Evolutionary conservation across 345 rosid genomes (phyloP).

Genomic region (Hirschfeldia incana): DNA sequence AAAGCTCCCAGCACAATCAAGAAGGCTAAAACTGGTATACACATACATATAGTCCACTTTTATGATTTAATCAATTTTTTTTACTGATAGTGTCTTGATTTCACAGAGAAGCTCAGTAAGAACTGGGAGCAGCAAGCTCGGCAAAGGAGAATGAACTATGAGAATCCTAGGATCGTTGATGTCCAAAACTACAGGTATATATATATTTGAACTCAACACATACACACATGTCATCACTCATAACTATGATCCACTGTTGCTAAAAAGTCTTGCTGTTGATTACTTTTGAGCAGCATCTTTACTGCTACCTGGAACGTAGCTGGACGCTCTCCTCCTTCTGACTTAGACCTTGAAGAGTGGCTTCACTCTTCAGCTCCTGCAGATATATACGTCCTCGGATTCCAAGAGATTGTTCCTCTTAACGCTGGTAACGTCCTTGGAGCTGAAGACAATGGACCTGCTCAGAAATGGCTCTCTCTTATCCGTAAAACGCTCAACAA

Average conservation of each 20-base stretch:
- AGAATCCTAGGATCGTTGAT: constrained; percentile 91
- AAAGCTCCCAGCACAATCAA: constrained; percentile 74
- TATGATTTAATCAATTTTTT: background rate
- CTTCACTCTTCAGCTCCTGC: constrained; percentile 94
- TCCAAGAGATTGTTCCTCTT: constrained; percentile 98
- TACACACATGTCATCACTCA: background rate
- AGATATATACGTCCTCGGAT: constrained; percentile 91
- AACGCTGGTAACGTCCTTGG: constrained; percentile 96
- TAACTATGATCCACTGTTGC: background rate
- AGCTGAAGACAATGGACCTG: constrained; percentile 98
- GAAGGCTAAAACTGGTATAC: constrained; percentile 80
- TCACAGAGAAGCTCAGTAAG: constrained; percentile 75
- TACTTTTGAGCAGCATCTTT: constrained; percentile 68
- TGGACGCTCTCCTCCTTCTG: constrained; percentile 85
- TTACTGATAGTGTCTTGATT: background rate
- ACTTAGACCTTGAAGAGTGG: constrained; percentile 95
- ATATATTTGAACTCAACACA: background rate
- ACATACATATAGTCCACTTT: background rate
- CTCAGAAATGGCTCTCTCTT: constrained; percentile 89
- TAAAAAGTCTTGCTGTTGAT: constrained; percentile 7
- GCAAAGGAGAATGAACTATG: constrained; percentile 84
- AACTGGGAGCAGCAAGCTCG: constrained; percentile 63
- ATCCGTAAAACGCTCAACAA: constrained; percentile 76
- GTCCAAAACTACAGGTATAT: constrained; percentile 87
- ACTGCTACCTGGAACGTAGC: constrained; percentile 96